Evolutionary conservation across 306 rosid genomes (phyloP), one percentile per base, ranked within the genome.

Genomic region (Lablab purpureus): DNA sequence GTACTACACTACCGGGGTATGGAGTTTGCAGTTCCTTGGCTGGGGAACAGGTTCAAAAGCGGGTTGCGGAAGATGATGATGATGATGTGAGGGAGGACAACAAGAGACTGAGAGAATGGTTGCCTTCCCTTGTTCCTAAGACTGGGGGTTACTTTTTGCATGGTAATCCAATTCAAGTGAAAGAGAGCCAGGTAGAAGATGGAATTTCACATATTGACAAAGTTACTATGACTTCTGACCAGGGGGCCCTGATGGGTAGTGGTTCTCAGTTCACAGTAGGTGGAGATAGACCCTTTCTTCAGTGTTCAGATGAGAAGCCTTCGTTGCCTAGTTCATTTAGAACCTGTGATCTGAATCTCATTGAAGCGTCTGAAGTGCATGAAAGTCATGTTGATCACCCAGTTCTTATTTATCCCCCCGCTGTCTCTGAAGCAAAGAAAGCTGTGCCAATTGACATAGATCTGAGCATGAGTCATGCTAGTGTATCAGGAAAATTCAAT

Each of bases 311-410:
- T 77, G 91, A 88, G 81, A 94, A 88, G 73, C 93, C 89, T 81
- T 80, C 80, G 4, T 87, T 88, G 85, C 86, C 91, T 0, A 80
- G 85, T 86, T 91, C 99, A 12, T 94, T 89, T 85, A 94, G 94
- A 87, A 94, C 94, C 58, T 94, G 98, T 76, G 99, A 94, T 89
- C 97, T 94, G 63, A 92, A 94, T 88, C 97, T 94, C 80, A 92
- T 91, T 80, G 95, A 86, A 80, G 89, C 89, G 54, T 80, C 91
- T 75, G 98, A 94, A 72, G 80, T 87, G 25, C 97, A 87, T 79
- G 97, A 94, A 80, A 88, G 75, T 83, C 93, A 82, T 59, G 90
- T 84, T 34, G 83, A 81, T 54, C 89, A 87, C 83, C 88, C 87
- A 13, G 77, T 84, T 76, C 83, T 85, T 76, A 83, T 81, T 27